A percentile compares a stretch with the other conserved stretches of the same genome.
Evolutionary conservation across 2,329 filamentous ascomycete genomes (phyloP).

Genomic region (Fusarium sp.): DNA sequence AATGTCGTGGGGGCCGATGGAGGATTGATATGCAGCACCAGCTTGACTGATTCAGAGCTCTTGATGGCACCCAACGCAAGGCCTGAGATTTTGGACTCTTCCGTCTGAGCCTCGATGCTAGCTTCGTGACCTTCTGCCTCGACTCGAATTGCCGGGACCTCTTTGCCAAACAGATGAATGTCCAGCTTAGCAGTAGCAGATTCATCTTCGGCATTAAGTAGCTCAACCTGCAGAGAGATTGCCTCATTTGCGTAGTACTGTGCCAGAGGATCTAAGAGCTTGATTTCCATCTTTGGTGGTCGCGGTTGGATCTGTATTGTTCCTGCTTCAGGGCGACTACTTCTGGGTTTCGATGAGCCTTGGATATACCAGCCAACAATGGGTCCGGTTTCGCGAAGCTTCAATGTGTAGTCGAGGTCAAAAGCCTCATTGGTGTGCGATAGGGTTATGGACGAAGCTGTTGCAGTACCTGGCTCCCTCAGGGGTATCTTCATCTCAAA

Average conservation of each 20-base stretch:
- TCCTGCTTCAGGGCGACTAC: slow-evolving; percentile 60
- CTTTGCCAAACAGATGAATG: slow-evolving; percentile 70
- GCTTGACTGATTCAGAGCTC: slow-evolving; percentile 53
- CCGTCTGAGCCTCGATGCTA: slow-evolving; percentile 48
- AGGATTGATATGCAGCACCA: slow-evolving; percentile 61
- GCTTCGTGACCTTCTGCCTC: slow-evolving; percentile 49
- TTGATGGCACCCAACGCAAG: slow-evolving; percentile 59
- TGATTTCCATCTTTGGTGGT: slow-evolving; percentile 89
- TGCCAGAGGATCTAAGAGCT: slow-evolving; percentile 66
- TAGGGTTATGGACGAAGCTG: slow-evolving; percentile 70
- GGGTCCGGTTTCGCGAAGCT: slow-evolving; percentile 55
- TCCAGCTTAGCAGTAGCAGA: slow-evolving; percentile 77
- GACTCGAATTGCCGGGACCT: slow-evolving; percentile 58
- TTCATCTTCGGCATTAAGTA: slow-evolving; percentile 85
- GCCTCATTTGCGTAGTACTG: slow-evolving; percentile 89
- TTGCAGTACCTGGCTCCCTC: slow-evolving; percentile 82
- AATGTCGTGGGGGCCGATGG: slow-evolving; percentile 63
- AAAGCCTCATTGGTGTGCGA: slow-evolving; percentile 72
- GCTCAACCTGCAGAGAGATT: slow-evolving; percentile 72
- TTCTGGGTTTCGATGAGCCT: slow-evolving; percentile 54
- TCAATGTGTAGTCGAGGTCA: slow-evolving; percentile 71
- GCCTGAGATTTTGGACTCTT: slow-evolving; percentile 55
- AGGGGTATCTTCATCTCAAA: slow-evolving; percentile 77
- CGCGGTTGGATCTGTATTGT: slow-evolving; percentile 81
- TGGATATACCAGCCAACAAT: slow-evolving; percentile 62